Evolutionary conservation across 2,329 filamentous ascomycete species (phyloP).

Genomic region (Fusarium tuaranense): DNA sequence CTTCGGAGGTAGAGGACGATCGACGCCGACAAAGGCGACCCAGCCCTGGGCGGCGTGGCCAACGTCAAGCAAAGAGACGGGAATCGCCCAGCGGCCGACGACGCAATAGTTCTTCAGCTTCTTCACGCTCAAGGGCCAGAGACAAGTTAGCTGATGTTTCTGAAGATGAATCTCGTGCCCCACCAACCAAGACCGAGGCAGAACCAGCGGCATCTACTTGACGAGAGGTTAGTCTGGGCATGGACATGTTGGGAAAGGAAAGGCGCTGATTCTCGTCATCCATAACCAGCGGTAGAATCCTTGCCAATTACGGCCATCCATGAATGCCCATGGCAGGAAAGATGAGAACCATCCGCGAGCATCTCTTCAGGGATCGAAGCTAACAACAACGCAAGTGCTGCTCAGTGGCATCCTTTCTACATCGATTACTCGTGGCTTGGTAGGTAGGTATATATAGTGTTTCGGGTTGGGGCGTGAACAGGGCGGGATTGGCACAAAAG

Average conservation of each 20-base stretch:
- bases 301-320: background rate
- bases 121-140: conserved; percentile 62
- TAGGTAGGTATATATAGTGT: background rate
- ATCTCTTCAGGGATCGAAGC: conserved; percentile 22
- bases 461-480: background rate
- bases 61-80: conserved; percentile 24
- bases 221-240: conserved; percentile 40
- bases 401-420: conserved; percentile 2
- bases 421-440: conserved; percentile 1
- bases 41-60: conserved; percentile 20
- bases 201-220: conserved; percentile 16
- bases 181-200: conserved; percentile 31
- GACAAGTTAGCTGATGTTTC: conserved; percentile 69
- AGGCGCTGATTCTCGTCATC: conserved; percentile 14
- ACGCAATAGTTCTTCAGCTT: conserved; percentile 64
- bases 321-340: conserved; percentile 9
- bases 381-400: conserved; percentile 27
- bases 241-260: background rate
- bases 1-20: conserved; percentile 25
- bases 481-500: background rate
- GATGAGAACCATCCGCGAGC: conserved; percentile 27
- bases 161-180: conserved; percentile 47
- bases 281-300: conserved; percentile 11
- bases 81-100: conserved; percentile 49
- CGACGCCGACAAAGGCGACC: conserved; percentile 13